These are phyloP conservation scores for Fragosphaeria purpurea DNA, from an alignment of 2,329 filamentous ascomycete species.

Conservation along the genomic window DNA sequence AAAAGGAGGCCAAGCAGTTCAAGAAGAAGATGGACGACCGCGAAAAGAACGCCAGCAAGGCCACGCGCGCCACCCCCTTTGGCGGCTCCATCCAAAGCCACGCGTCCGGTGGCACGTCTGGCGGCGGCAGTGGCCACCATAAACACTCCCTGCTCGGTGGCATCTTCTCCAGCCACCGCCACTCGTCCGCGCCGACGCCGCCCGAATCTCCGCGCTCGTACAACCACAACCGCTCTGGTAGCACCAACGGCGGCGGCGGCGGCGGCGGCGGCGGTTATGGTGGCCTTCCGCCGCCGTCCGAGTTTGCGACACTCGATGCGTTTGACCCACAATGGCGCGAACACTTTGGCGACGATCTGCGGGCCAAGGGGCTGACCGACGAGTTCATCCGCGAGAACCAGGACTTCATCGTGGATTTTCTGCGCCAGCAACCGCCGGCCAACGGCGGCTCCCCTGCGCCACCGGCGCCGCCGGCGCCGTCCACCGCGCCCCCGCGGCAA, in stretches of 20 bases:
- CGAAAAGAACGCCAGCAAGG: slow-evolving; percentile 89
- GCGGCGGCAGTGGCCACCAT: slow-evolving; percentile 27
- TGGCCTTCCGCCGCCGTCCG: slow-evolving; percentile 31
- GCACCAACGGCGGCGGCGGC: background rate
- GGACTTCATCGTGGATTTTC: slow-evolving; percentile 57
- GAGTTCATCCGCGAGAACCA: slow-evolving; percentile 60
- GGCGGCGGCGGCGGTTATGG: slow-evolving; percentile 15
- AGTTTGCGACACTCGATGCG: slow-evolving; percentile 52
- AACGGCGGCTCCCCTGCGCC: slow-evolving; percentile 16
- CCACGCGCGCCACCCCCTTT: slow-evolving; percentile 71
- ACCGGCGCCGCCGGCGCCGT: background rate
- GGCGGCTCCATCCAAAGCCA: slow-evolving; percentile 29
- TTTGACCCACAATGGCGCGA: slow-evolving; percentile 57
- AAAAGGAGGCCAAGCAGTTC: slow-evolving; percentile 95
- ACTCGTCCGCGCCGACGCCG: slow-evolving; percentile 41
- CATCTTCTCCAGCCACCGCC: slow-evolving; percentile 49
- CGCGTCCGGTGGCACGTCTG: slow-evolving; percentile 21
- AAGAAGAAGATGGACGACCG: slow-evolving; percentile 95
- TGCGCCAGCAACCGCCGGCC: slow-evolving; percentile 45
- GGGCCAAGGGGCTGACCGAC: slow-evolving; percentile 52
- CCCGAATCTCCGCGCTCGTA: slow-evolving; percentile 44
- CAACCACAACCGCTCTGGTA: slow-evolving; percentile 15
- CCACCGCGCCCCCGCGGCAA: slow-evolving; percentile 14
- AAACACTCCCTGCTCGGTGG: slow-evolving; percentile 44
- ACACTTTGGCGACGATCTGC: slow-evolving; percentile 55